These are phyloP conservation scores for Rhexocercosporidium sp. DNA, from an alignment of 2,329 filamentous ascomycete species.

Conservation along the genomic window DNA sequence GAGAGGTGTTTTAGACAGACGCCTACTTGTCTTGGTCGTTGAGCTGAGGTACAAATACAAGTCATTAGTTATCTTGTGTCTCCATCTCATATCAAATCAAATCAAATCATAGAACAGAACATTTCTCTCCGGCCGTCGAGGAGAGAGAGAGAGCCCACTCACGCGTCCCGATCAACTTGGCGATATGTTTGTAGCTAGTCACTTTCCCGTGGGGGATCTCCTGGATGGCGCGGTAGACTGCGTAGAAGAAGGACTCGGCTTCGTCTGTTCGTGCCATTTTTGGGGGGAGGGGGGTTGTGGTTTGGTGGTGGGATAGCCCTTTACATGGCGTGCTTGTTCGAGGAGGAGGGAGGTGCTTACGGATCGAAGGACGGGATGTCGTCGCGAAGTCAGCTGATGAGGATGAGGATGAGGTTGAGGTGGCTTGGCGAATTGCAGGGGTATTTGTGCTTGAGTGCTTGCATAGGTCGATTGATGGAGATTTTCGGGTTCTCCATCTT, in stretches of 20 bases:
- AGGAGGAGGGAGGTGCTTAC: background rate
- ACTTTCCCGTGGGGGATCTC: conserved; percentile 84
- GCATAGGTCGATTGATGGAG: background rate
- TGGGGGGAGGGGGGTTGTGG: no score
- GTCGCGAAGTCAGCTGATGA: conserved; percentile 13
- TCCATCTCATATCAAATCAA: no score
- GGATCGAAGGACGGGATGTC: no score
- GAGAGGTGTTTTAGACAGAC: conserved; percentile 88
- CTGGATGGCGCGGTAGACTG: conserved; percentile 84
- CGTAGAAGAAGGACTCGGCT: conserved; percentile 72
- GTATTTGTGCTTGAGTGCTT: background rate
- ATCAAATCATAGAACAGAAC: no score
- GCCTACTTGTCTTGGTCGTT: conserved; percentile 83
- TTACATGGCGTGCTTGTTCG: conserved; percentile 1
- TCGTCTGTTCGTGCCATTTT: conserved; percentile 76
- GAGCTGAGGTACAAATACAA: no score
- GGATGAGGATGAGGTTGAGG: background rate
- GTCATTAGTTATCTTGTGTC: no score
- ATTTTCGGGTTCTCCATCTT: background rate
- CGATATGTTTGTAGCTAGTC: conserved; percentile 86
- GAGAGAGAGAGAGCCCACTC: conserved; percentile 38
- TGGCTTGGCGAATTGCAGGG: background rate
- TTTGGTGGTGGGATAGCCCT: background rate
- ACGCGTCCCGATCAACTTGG: conserved; percentile 75
- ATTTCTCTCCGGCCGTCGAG: no score